These are phyloP conservation scores for Ormosia emarginata DNA, from an alignment of 306 rosid genomes.

Conservation along the genomic window DNA sequence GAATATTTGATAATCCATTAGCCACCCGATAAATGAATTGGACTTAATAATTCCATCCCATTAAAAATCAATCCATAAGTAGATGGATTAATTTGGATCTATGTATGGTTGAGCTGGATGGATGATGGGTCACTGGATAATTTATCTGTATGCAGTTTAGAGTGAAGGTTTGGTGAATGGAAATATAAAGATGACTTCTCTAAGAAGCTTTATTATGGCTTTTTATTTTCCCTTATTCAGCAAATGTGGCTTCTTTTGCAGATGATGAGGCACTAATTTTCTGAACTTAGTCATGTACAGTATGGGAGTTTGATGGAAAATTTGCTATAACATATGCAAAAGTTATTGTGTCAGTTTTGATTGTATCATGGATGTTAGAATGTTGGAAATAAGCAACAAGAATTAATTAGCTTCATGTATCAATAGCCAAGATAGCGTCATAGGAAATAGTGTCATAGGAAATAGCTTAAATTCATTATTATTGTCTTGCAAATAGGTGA, in stretches of 20 bases:
- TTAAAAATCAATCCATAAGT: neutral
- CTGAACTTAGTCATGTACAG: neutral
- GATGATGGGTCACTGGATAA: neutral
- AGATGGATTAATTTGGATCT: neutral
- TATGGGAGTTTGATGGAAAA: neutral
- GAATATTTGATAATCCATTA: neutral
- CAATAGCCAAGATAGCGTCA: too few relatives aligned
- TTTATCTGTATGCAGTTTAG: neutral
- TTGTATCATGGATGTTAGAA: too few relatives aligned
- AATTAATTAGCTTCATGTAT: too few relatives aligned
- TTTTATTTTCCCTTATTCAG: neutral
- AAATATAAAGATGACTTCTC: neutral
- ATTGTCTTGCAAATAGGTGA: too few relatives aligned
- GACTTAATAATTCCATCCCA: neutral
- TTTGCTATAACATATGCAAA: neutral
- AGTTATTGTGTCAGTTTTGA: neutral
- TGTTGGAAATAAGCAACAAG: too few relatives aligned
- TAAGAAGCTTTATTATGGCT: neutral
- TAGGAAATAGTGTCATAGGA: too few relatives aligned
- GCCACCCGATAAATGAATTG: neutral
- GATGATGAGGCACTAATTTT: neutral
- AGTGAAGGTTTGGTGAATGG: neutral
- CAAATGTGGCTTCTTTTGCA: neutral
- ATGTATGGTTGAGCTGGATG: neutral
- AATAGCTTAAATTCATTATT: too few relatives aligned